phyloP scores from a whole-genome alignment of 768 basidiomycete genomes.

The Trametes gibbosa region DNA sequence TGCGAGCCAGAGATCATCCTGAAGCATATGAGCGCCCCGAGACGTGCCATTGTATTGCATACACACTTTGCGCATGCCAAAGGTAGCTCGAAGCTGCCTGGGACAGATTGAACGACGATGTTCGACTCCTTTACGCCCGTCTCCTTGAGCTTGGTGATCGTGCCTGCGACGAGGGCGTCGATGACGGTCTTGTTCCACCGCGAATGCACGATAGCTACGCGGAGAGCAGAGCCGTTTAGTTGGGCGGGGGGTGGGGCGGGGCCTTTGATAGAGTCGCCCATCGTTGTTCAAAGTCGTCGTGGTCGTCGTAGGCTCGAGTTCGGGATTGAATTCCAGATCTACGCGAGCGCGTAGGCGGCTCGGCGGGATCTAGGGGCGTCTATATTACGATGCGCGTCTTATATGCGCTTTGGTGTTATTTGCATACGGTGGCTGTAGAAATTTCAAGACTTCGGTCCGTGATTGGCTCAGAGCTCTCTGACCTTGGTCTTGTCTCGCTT shows the following conservation, averaged over 20 bases:
- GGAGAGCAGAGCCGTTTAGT: slow-evolving; percentile 77
- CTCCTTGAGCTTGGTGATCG: slow-evolving; percentile 74
- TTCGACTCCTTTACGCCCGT: slow-evolving; percentile 86
- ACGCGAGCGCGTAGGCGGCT: neutral
- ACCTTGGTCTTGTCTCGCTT: neutral
- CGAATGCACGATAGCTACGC: slow-evolving; percentile 92
- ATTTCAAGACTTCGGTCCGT: slow-evolving; percentile 11
- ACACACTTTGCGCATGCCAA: slow-evolving; percentile 77
- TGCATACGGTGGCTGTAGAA: slow-evolving; percentile 17
- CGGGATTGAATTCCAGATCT: neutral
- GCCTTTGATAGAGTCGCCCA: slow-evolving; percentile 66
- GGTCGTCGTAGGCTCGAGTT: neutral
- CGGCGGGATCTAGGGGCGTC: neutral
- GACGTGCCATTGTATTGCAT: neutral
- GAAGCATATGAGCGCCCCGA: neutral
- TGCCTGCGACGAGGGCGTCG: slow-evolving; percentile 79
- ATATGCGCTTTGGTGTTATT: neutral
- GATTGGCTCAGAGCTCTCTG: slow-evolving; percentile 5
- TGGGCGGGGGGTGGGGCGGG: slow-evolving; percentile 54
- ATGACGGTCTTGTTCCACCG: slow-evolving; percentile 93
- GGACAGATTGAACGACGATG: slow-evolving; percentile 88
- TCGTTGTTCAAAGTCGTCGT: slow-evolving; percentile 20
- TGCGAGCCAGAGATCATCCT: slow-evolving; percentile 90
- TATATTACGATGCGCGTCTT: too few relatives aligned
- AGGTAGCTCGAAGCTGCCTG: slow-evolving; percentile 94